Conservation (phyloP, 2,329 filamentous ascomycete genomes). For the Herpotrichia juniperi region DNA sequence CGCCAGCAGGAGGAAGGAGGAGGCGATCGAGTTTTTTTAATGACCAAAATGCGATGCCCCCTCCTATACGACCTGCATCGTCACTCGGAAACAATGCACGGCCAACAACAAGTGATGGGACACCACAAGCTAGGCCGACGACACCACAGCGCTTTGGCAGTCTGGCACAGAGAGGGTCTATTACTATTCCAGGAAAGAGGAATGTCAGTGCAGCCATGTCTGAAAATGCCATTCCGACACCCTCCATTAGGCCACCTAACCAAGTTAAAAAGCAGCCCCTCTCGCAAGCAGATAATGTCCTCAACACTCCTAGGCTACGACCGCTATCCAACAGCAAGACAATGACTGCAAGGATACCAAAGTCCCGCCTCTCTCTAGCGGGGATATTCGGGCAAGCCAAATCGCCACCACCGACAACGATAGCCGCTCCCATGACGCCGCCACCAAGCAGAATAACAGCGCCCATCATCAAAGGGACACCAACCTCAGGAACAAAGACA, state of each 20-base stretch:
- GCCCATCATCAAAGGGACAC: slow-evolving; percentile 37
- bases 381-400: slow-evolving; percentile 43
- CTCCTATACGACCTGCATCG: slow-evolving; percentile 69
- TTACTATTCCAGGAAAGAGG: slow-evolving; percentile 44
- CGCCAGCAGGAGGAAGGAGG: slow-evolving; percentile 66
- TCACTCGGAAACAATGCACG: slow-evolving; percentile 61
- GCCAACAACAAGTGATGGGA: slow-evolving; percentile 53
- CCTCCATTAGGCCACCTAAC: slow-evolving; percentile 40
- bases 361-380: slow-evolving; percentile 35
- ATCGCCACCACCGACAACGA: slow-evolving; percentile 30
- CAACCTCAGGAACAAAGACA: slow-evolving; percentile 44
- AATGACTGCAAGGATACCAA: slow-evolving; percentile 41
- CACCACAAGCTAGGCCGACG: slow-evolving; percentile 29
- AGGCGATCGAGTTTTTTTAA: slow-evolving; percentile 77
- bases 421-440: slow-evolving; percentile 19
- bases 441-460: slow-evolving; percentile 22
- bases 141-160: slow-evolving; percentile 35
- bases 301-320: slow-evolving; percentile 34
- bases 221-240: slow-evolving; percentile 27
- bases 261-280: slow-evolving; percentile 38
- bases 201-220: slow-evolving; percentile 39
- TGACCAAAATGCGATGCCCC: slow-evolving; percentile 62
- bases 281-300: slow-evolving; percentile 30
- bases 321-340: slow-evolving; percentile 44
- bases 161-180: slow-evolving; percentile 31